Evolutionary conservation across 805 yeast genomes (phyloP).

Genomic region (Candida boidinii): DNA sequence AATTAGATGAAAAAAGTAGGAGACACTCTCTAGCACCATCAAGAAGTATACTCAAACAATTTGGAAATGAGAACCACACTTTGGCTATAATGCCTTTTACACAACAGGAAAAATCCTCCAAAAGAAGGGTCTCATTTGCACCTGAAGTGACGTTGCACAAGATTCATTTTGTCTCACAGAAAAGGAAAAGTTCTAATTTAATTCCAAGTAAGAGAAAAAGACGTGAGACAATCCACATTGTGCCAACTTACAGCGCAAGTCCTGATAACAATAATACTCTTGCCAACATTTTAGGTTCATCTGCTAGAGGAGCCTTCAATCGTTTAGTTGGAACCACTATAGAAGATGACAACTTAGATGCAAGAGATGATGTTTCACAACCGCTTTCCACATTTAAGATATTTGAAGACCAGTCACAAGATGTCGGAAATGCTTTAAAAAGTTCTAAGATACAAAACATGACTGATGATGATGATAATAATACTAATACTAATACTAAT

Average conservation of each 20-base stretch:
- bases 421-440: conserved; percentile 4
- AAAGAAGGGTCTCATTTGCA: conserved; percentile 68
- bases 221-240: conserved; percentile 21
- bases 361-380: conserved; percentile 9
- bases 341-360: no score
- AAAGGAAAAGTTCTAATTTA: conserved; percentile 2
- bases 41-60: conserved; percentile 30
- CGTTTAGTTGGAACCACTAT: no score
- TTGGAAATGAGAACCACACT: conserved; percentile 24
- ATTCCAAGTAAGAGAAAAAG: conserved; percentile 20
- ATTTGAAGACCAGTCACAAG: neutral
- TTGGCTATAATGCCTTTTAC: conserved; percentile 25
- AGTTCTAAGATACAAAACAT: neutral
- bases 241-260: conserved; percentile 16
- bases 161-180: conserved; percentile 2
- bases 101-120: conserved; percentile 9
- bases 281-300: no score
- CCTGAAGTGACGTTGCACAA: conserved; percentile 64
- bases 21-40: conserved; percentile 29
- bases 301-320: no score
- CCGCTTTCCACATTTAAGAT: conserved; percentile 6
- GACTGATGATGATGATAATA: conserved; percentile 9
- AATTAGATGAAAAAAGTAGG: no score
- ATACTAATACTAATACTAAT: conserved; percentile 20
- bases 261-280: no score